phyloP scores from a whole-genome alignment of 2,329 filamentous ascomycete genomes.

The Hansfordia pulvinata region DNA sequence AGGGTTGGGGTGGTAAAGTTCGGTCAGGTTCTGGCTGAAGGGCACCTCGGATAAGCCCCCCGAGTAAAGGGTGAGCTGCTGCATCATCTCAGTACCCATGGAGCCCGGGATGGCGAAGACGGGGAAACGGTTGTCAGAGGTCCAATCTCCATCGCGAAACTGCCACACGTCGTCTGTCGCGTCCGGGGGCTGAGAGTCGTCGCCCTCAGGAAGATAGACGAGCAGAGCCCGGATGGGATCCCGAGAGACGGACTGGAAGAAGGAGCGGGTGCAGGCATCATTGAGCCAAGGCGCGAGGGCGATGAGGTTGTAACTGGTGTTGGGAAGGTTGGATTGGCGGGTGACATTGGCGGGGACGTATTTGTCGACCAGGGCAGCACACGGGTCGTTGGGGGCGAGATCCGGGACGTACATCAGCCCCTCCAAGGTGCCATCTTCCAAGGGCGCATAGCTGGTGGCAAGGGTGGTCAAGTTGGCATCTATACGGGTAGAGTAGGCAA shows the following conservation, averaged over 20 bases:
- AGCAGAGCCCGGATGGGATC: slow-evolving; percentile 50
- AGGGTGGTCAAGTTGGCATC: slow-evolving; percentile 59
- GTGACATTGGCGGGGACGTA: slow-evolving; percentile 67
- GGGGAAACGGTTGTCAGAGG: slow-evolving; percentile 55
- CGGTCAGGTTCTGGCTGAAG: slow-evolving; percentile 39
- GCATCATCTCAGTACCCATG: slow-evolving; percentile 55
- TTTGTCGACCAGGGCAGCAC: slow-evolving; percentile 45
- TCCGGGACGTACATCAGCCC: slow-evolving; percentile 81
- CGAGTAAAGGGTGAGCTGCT: slow-evolving; percentile 62
- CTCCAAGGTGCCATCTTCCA: slow-evolving; percentile 46
- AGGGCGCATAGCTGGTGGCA: slow-evolving; percentile 50
- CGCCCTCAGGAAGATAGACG: slow-evolving; percentile 46
- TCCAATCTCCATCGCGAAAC: slow-evolving; percentile 62
- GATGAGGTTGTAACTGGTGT: slow-evolving; percentile 58
- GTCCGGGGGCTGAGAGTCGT: slow-evolving; percentile 48
- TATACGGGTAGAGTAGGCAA: slow-evolving; percentile 39
- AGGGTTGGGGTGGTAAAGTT: slow-evolving; percentile 38
- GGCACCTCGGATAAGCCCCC: slow-evolving; percentile 54
- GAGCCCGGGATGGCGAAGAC: slow-evolving; percentile 68
- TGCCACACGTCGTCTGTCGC: slow-evolving; percentile 54
- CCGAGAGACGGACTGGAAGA: slow-evolving; percentile 45
- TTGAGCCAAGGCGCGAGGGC: slow-evolving; percentile 81
- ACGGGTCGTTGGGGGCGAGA: slow-evolving; percentile 42
- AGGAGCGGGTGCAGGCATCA: slow-evolving; percentile 57
- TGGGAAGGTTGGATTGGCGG: slow-evolving; percentile 52